Evolutionary conservation across 1,284 basidiomycete genomes (phyloP).

Genomic region (Melampsora americana): DNA sequence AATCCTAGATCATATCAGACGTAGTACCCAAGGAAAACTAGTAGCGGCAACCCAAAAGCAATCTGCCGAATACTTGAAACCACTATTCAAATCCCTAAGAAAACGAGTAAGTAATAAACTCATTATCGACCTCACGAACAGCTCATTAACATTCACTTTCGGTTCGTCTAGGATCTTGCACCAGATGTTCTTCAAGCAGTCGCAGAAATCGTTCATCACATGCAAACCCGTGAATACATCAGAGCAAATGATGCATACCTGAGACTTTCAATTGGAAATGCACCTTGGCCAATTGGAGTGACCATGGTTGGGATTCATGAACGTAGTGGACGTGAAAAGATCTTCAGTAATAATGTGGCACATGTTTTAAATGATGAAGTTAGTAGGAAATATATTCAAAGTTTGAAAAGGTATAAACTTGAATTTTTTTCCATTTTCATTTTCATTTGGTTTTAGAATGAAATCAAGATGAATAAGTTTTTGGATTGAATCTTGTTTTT

Average conservation of each 20-base stretch:
- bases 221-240: constrained; percentile 92
- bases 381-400: constrained; percentile 97
- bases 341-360: constrained; percentile 90
- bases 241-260: constrained; percentile 95
- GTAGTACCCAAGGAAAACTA: constrained; percentile 82
- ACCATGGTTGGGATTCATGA: constrained; percentile 99
- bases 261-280: constrained; percentile 93
- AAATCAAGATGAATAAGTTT: constrained; percentile 1
- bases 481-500: not conserved
- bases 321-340: constrained; percentile 93
- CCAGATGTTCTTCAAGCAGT: constrained; percentile 81
- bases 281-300: constrained; percentile 98
- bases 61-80: constrained; percentile 93
- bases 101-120: constrained; percentile 64
- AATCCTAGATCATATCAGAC: constrained; percentile 64
- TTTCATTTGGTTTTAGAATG: not conserved
- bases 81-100: constrained; percentile 83
- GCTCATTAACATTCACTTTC: constrained; percentile 19
- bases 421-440: constrained; percentile 27
- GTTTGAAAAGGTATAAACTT: constrained; percentile 74
- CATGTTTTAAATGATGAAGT: constrained; percentile 99
- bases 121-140: not conserved
- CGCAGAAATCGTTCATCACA: constrained; percentile 90
- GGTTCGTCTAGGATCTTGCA: constrained; percentile 65
- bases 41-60: constrained; percentile 93